A percentile compares a stretch with the other conserved stretches of the same genome.
These are phyloP conservation scores for Nymphaea thermarum DNA, from an alignment of 164 flowering plant species.

Conservation along the genomic window DNA sequence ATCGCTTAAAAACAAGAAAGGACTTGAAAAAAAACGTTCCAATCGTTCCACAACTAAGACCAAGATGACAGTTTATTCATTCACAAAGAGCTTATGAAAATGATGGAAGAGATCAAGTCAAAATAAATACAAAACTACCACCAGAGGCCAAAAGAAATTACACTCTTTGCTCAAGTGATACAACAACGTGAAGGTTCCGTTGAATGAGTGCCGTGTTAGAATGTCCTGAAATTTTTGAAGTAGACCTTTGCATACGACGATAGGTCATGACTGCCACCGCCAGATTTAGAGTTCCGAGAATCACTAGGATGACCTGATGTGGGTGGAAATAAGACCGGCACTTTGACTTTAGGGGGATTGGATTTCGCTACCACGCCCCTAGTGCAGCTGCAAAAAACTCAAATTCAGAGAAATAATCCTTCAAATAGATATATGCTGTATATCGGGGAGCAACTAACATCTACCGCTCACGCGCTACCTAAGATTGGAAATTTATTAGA, in stretches of 20 bases:
- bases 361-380: neutral
- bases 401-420: neutral
- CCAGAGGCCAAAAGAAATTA: too few species aligned
- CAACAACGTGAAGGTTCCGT: too few species aligned
- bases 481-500: too few species aligned
- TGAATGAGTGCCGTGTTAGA: too few species aligned
- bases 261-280: neutral
- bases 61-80: too few species aligned
- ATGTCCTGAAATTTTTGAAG: neutral
- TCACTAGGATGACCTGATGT: neutral
- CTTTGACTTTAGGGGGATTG: neutral
- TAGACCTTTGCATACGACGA: neutral
- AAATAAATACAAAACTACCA: too few species aligned
- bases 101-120: too few species aligned
- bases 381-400: neutral
- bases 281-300: neutral
- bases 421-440: neutral
- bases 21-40: too few species aligned
- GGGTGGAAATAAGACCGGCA: neutral
- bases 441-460: neutral
- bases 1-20: too few species aligned
- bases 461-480: neutral
- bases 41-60: too few species aligned
- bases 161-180: too few species aligned
- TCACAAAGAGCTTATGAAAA: too few species aligned